A percentile compares a stretch with the other conserved stretches of the same genome.
phyloP scores from a whole-genome alignment of 768 basidiomycete genomes.

The Pleurotus tuber-regium region DNA sequence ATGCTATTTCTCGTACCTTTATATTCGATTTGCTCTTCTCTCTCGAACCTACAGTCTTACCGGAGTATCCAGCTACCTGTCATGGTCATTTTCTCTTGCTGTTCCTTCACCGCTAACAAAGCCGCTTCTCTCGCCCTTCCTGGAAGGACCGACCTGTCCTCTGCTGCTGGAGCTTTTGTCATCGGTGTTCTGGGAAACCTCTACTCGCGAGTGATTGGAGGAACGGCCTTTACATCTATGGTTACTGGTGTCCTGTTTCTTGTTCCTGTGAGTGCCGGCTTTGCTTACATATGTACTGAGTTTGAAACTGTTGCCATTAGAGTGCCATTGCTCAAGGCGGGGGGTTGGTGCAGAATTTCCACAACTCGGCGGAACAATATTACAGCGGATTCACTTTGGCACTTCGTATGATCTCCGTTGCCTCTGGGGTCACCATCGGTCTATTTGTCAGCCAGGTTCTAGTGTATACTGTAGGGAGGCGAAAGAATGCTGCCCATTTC shows the following conservation, averaged over 20 bases:
- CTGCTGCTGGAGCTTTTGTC: conserved; percentile 74
- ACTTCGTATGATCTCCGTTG: conserved; percentile 79
- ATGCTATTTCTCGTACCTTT: conserved; percentile 73
- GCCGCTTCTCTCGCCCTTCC: conserved; percentile 58
- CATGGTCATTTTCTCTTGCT: conserved; percentile 78
- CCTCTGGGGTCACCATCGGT: conserved; percentile 83
- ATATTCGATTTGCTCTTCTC: conserved; percentile 70
- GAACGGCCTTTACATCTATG: conserved; percentile 88
- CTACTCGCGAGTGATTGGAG: conserved; percentile 73
- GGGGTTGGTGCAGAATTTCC: conserved; percentile 60
- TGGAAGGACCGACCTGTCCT: conserved; percentile 69
- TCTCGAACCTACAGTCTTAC: conserved; percentile 74
- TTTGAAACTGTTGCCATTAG: conserved; percentile 27
- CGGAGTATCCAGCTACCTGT: conserved; percentile 69
- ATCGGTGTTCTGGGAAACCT: conserved; percentile 79
- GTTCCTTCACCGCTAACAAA: conserved; percentile 69
- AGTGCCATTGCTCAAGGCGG: conserved; percentile 77
- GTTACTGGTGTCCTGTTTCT: conserved; percentile 92
- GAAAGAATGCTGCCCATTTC: conserved; percentile 73
- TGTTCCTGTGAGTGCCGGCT: conserved; percentile 63
- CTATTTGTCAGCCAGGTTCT: conserved; percentile 78
- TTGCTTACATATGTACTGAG: background rate
- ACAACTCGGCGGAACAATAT: conserved; percentile 64
- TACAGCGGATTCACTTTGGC: conserved; percentile 79
- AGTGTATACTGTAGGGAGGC: conserved; percentile 73